Base-by-base conservation (phyloP, 768 basidiomycete genomes). In the Kwoniella botswanensis region DNA sequence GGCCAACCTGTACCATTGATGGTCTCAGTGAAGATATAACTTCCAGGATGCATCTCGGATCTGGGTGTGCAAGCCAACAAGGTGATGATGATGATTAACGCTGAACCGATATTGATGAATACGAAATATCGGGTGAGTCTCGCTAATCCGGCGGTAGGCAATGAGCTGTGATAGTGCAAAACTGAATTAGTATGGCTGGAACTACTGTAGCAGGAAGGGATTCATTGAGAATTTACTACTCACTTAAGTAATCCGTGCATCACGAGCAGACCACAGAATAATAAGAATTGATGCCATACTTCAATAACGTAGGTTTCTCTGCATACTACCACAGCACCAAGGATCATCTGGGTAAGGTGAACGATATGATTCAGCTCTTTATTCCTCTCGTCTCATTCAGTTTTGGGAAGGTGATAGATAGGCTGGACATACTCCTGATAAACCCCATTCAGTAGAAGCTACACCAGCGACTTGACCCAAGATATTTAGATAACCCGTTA, bases 101-200 rank as follows among this genome's bases (percentile, higher is more conserved):
- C 91, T 12, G 91, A 87, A 52, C 93, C 93, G 63, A 95, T 86
- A 82, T 96, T 95, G 76, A 95, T 86, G 81, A 95, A 94, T 4
- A 95, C 92, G 63, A 78, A 83, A 44, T 74, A 74, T 58, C 86
- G 87, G 2, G 93, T 93, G 71, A 93, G 84, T 18, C 86, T 86
- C 0, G 93, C 92, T 4, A 95, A 88, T 72, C 90, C 86, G 22
- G 88, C 88, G 1, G 93, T 94, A 1, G 90, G 89, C 35, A 84
- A 18, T 2, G 78, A 79, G 64, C 70, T 68, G 41, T 11, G 29
- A 21, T 22, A 43, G 22, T 41, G 17, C 42, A 44, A 11, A 10
- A 57, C 6, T 26, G 26, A 26, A 26, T 26, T 26, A 26, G 26
- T 26, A 26, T 26, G 26, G 26, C 26, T 26, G 26, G 26, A 26